phyloP scores from a whole-genome alignment of 495 filamentous ascomycete genomes.

The Talaromyces trachyspermus region DNA sequence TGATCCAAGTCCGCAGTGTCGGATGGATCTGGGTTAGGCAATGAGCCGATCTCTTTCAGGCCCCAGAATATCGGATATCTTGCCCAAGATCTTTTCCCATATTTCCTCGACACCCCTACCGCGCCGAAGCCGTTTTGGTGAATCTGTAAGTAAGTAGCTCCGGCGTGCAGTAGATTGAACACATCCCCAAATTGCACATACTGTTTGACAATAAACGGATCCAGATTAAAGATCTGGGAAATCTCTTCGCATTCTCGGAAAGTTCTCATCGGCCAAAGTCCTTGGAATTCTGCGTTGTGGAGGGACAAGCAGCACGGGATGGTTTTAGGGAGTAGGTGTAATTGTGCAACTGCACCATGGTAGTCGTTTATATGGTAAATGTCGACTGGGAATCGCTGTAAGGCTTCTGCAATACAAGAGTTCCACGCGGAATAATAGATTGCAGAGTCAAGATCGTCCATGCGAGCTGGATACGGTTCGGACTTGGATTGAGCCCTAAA shows the following conservation, averaged over 20 bases:
- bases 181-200: slow-evolving; percentile 66
- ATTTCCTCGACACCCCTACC: slow-evolving; percentile 59
- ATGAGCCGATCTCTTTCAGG: slow-evolving; percentile 50
- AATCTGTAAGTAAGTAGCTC: slow-evolving; percentile 52
- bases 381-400: slow-evolving; percentile 38
- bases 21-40: slow-evolving; percentile 60
- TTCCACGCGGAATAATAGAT: slow-evolving; percentile 62
- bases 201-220: slow-evolving; percentile 34
- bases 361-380: slow-evolving; percentile 69
- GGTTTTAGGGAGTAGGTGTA: slow-evolving; percentile 51
- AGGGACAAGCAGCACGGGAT: slow-evolving; percentile 54
- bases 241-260: slow-evolving; percentile 52
- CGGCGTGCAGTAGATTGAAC: slow-evolving; percentile 61
- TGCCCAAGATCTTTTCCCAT: slow-evolving; percentile 57
- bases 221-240: slow-evolving; percentile 53
- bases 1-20: slow-evolving; percentile 51
- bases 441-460: slow-evolving; percentile 48
- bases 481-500: slow-evolving; percentile 38
- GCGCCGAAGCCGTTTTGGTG: slow-evolving; percentile 61
- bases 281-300: slow-evolving; percentile 66
- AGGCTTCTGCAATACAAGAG: slow-evolving; percentile 51
- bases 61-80: slow-evolving; percentile 67
- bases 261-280: slow-evolving; percentile 60
- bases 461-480: slow-evolving; percentile 41
- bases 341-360: slow-evolving; percentile 55